These are phyloP conservation scores for Fusarium nanum DNA, from an alignment of 2,329 filamentous ascomycete genomes.

Conservation along the genomic window DNA sequence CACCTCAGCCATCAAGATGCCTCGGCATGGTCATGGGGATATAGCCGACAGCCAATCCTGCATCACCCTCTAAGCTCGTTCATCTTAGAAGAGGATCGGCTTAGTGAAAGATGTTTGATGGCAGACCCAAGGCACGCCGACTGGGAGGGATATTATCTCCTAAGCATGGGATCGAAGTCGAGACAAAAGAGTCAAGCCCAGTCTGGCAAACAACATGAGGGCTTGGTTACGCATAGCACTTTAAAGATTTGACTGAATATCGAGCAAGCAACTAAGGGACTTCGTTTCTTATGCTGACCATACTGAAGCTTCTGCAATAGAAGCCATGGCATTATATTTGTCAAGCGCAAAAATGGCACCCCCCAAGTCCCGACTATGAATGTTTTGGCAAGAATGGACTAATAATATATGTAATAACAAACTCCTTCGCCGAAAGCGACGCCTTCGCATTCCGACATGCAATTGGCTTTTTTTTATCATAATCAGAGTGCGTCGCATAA, in stretches of 20 bases:
- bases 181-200: too few relatives aligned
- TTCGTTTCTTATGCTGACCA: not conserved
- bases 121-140: not conserved
- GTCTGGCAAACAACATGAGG: not conserved
- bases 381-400: constrained; percentile 1
- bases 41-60: constrained; percentile 8
- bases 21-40: constrained; percentile 14
- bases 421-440: constrained; percentile 39
- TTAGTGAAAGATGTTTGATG: not conserved
- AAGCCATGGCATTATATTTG: not conserved
- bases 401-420: constrained; percentile 16
- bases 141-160: not conserved
- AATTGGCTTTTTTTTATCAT: constrained; percentile 27
- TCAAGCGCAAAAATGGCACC: not conserved
- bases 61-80: not conserved
- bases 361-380: not conserved
- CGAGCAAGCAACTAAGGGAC: not conserved
- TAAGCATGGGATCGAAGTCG: not conserved
- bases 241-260: not conserved
- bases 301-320: not conserved
- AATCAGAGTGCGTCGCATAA: constrained; percentile 6
- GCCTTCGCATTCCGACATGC: constrained; percentile 27
- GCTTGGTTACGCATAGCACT: not conserved
- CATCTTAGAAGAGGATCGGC: not conserved
- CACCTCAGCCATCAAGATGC: constrained; percentile 20